Conservation (phyloP, 2,329 filamentous ascomycete species). For the Rachicladosporium sp. region DNA sequence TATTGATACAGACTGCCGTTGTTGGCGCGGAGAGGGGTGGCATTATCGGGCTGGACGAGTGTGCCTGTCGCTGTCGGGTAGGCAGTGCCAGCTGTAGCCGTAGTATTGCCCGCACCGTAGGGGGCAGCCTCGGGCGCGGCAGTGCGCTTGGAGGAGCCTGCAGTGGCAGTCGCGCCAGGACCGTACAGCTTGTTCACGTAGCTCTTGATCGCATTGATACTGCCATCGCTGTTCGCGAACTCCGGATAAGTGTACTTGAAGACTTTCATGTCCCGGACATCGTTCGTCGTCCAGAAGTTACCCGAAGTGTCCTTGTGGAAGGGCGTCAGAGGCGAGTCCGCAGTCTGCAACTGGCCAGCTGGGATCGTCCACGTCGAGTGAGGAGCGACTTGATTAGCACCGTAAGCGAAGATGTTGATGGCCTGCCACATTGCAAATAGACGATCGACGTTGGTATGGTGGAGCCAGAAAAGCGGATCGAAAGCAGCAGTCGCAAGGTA, state of each 20-base stretch:
- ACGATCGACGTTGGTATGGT: constrained; percentile 24
- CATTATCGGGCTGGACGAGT: constrained; percentile 2
- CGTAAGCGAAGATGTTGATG: constrained; percentile 7
- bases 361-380: constrained; percentile 10
- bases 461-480: constrained; percentile 25
- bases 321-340: constrained; percentile 33
- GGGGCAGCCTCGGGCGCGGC: constrained; percentile 5
- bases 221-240: constrained; percentile 32
- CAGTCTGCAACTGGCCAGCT: constrained; percentile 6
- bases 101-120: background rate
- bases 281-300: constrained; percentile 56
- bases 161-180: constrained; percentile 20
- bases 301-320: constrained; percentile 49
- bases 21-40: constrained; percentile 16
- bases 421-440: constrained; percentile 23
- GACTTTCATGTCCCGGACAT: constrained; percentile 40
- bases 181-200: constrained; percentile 47
- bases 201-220: constrained; percentile 31
- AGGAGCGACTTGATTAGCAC: constrained; percentile 7
- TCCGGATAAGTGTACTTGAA: constrained; percentile 70
- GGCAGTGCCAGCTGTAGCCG: background rate
- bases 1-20: constrained; percentile 48
- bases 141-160: constrained; percentile 17
- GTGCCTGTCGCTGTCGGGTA: background rate
- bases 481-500: constrained; percentile 19